These are phyloP conservation scores for Chenopodium quinoa DNA, from an alignment of 148 eudicot species.

Conservation along the genomic window DNA sequence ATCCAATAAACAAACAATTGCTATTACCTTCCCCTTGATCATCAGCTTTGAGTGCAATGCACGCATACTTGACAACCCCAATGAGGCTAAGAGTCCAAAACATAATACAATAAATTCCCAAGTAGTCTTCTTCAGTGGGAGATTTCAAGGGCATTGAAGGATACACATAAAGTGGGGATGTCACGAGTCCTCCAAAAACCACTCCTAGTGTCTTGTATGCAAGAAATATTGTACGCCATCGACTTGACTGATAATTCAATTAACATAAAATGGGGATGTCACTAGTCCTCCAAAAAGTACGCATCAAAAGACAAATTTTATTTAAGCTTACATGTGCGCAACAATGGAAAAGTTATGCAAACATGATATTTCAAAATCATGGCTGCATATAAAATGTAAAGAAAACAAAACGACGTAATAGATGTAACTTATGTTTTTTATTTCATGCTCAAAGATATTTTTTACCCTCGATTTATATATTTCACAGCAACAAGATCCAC, in stretches of 20 bases:
- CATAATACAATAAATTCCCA: slow-evolving; percentile 68
- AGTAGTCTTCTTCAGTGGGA: slow-evolving; percentile 58
- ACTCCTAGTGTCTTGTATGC: slow-evolving; percentile 65
- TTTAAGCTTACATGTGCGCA: background rate
- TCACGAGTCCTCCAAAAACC: slow-evolving; percentile 65
- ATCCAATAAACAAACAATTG: background rate
- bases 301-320: background rate
- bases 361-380: background rate
- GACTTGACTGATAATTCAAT: slow-evolving; percentile 14
- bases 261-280: too few relatives aligned
- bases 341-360: background rate
- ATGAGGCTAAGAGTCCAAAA: slow-evolving; percentile 72
- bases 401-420: too few relatives aligned
- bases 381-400: background rate
- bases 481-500: background rate
- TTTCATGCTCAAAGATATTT: background rate
- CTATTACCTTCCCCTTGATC: slow-evolving; percentile 74
- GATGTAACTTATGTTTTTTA: too few relatives aligned
- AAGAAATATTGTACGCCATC: slow-evolving; percentile 41
- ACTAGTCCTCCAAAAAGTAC: background rate
- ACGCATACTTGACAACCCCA: slow-evolving; percentile 61
- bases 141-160: slow-evolving; percentile 60
- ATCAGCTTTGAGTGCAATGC: slow-evolving; percentile 59
- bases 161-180: slow-evolving; percentile 65
- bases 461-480: background rate